Evolutionary conservation across 495 filamentous ascomycete species (phyloP), one percentile per base, ranked within the genome.

Genomic region (Haplographium delicatum): DNA sequence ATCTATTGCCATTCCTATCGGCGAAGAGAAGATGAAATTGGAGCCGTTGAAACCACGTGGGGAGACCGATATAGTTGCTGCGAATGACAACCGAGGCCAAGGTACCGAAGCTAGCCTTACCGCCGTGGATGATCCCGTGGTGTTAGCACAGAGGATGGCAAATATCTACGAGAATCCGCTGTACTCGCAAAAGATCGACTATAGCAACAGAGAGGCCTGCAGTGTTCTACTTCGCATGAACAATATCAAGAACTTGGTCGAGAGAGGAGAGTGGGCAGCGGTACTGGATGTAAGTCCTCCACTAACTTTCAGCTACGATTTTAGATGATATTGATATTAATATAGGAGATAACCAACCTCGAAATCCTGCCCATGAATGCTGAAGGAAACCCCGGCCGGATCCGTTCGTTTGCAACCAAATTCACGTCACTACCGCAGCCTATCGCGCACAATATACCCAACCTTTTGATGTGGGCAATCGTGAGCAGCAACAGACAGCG

Each of bases 391-490:
- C 75, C 93, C 48, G 72, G 79, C 33, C 70, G 68, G 31, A 87
- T 96, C 70, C 87, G 93, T 26, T 71, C 72, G 54, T 74, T 78
- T 40, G 88, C 91, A 2, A 79, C 86, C 54, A 80, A 79, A 24
- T 96, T 96, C 62, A 75, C 86, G 8, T 72, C 74, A 2, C 72
- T 94, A 5, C 74, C 88, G 7, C 78, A 86, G 52, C 76, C 86
- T 8, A 83, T 97, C 25, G 83, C 89, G 1, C 81, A 86, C 61
- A 95, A 90, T 61, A 77, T 97, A 52, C 89, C 89, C 0, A 86
- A 88, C 69, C 72, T 96, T 43, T 77, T 98, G 24, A 84, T 95
- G 68, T 96, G 93, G 91, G 87, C 88, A 26, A 89, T 97, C 54
- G 77, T 82, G 18, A 88, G 85, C 62, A 93, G 91, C 64, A 80